Percentiles rank a stretch among this genome's conserved stretches.
Evolutionary conservation across 2,329 filamentous ascomycete genomes (phyloP).

Genomic region (Ophiostoma quercus): DNA sequence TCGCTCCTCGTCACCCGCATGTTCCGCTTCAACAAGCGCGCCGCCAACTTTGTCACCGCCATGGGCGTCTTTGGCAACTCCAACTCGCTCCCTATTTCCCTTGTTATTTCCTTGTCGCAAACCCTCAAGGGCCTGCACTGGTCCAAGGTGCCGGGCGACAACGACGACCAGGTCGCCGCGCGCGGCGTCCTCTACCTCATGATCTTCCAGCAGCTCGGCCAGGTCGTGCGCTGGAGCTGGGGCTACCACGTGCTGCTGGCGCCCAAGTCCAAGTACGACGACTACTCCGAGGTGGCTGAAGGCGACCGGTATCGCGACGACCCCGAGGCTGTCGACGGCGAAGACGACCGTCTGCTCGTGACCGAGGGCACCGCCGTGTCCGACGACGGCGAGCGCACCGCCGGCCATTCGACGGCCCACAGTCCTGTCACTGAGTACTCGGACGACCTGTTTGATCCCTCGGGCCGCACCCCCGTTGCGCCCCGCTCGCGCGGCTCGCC

Average conservation of each 20-base stretch:
- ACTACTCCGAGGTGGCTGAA: constrained; percentile 54
- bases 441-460: constrained; percentile 47
- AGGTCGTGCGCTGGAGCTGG: constrained; percentile 96
- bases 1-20: constrained; percentile 64
- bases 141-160: constrained; percentile 85
- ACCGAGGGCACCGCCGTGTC: constrained; percentile 33
- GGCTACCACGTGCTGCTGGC: constrained; percentile 93
- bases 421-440: constrained; percentile 42
- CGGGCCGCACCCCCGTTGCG: constrained; percentile 51
- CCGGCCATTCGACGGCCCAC: constrained; percentile 30
- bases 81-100: constrained; percentile 93
- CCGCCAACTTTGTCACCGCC: constrained; percentile 89
- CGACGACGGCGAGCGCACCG: constrained; percentile 28
- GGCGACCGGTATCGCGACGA: constrained; percentile 57
- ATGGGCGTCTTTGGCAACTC: constrained; percentile 99
- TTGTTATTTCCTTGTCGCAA: constrained; percentile 88
- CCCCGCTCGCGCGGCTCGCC: constrained; percentile 47
- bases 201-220: constrained; percentile 95
- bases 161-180: constrained; percentile 89
- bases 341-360: constrained; percentile 40
- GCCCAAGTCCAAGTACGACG: constrained; percentile 66
- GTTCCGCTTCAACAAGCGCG: constrained; percentile 77
- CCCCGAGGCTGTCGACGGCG: constrained; percentile 34
- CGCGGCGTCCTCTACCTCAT: constrained; percentile 91
- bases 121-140: constrained; percentile 90